phyloP scores from a whole-genome alignment of 441 rosid genomes.

The Gossypium lobatum region DNA sequence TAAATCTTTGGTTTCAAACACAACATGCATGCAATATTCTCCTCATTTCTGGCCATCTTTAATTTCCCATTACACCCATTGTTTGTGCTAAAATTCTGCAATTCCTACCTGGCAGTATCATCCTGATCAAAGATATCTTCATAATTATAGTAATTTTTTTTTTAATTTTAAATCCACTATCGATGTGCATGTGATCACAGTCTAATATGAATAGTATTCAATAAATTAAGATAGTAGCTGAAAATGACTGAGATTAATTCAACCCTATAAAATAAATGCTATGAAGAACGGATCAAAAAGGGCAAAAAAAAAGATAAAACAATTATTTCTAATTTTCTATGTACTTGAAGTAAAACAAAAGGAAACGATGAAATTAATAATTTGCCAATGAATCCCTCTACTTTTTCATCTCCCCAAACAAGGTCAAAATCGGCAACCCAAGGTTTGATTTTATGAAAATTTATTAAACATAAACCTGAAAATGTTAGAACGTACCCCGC shows the following conservation, averaged over 20 bases:
- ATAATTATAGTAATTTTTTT: neutral
- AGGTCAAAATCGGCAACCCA: neutral
- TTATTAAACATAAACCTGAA: neutral
- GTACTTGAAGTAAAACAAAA: neutral
- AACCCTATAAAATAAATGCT: neutral
- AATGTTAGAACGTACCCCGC: conserved; percentile 46
- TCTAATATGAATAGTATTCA: neutral
- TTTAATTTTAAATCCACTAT: neutral
- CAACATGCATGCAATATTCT: neutral
- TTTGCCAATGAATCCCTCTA: neutral
- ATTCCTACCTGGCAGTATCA: neutral
- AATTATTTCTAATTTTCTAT: neutral
- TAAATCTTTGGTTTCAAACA: neutral
- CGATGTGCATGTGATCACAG: too few relatives aligned
- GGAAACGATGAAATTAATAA: neutral
- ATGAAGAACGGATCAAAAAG: neutral
- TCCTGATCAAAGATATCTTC: neutral
- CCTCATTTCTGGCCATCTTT: neutral
- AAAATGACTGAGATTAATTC: neutral
- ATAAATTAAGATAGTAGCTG: neutral
- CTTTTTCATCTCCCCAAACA: neutral
- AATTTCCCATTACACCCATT: neutral
- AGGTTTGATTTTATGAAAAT: neutral
- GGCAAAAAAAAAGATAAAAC: neutral
- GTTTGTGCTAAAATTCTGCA: neutral